Evolutionary conservation across 2,329 filamentous ascomycete species (phyloP).

Genomic region (Aspergillus sp.): DNA sequence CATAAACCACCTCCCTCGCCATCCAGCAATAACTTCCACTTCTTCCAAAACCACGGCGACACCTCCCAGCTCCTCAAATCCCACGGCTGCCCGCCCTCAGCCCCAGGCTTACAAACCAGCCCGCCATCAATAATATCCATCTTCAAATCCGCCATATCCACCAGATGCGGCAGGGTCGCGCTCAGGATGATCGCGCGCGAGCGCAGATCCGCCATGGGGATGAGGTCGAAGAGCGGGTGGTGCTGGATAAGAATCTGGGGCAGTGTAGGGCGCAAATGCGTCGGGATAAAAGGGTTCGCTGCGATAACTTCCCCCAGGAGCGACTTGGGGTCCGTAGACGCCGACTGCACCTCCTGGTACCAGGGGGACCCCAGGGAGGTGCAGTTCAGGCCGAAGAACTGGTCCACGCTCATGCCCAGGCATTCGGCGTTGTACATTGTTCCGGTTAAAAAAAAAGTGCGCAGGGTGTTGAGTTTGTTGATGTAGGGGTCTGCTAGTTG

Average conservation of each 20-base stretch:
- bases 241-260: too few species aligned
- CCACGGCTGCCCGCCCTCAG: constrained; percentile 31
- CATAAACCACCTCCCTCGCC: too few species aligned
- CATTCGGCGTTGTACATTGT: constrained; percentile 12
- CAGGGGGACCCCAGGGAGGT: constrained; percentile 34
- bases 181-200: neutral
- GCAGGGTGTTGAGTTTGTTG: neutral
- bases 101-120: constrained; percentile 18
- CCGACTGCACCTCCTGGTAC: constrained; percentile 34
- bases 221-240: too few species aligned
- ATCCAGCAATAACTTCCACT: constrained; percentile 23
- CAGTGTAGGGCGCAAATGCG: too few species aligned
- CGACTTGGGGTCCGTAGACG: too few species aligned
- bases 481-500: too few species aligned
- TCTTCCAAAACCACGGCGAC: constrained; percentile 32
- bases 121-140: constrained; percentile 36
- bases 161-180: constrained; percentile 28
- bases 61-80: constrained; percentile 31
- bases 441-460: neutral
- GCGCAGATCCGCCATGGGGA: too few species aligned
- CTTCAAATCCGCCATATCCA: constrained; percentile 39
- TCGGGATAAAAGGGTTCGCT: too few species aligned
- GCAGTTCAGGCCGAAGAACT: constrained; percentile 11
- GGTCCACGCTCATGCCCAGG: constrained; percentile 8
- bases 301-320: too few species aligned